Evolutionary conservation across 2,329 filamentous ascomycete species (phyloP), one percentile per base, ranked within the genome.

Genomic region (Colletotrichum tropicicola): DNA sequence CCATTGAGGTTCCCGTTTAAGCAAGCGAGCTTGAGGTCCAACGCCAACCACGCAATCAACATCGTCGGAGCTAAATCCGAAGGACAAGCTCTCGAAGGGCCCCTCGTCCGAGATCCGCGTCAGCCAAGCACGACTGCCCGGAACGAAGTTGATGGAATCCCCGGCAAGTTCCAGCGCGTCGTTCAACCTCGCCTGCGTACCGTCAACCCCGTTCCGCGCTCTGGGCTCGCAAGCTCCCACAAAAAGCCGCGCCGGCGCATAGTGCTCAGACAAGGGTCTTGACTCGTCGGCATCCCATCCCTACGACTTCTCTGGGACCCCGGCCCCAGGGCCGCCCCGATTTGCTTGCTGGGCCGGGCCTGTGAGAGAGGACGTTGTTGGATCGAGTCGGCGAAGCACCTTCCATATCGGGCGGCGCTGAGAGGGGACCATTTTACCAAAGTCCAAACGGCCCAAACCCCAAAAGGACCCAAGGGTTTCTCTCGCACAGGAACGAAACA

Each of bases 201-300:
- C n/a, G 17, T 19, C n/a, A 21, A 21, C 19, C 19, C n/a, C 39
- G 39, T 43, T 45, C 23, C 19, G 43, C 43, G 43, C 21, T 45
- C 43, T 21, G 39, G n/a, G 39, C n/a, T 43, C 15, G 17, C 39
- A 43, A 25, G 43, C 43, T 57, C 54, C 53, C 53, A 60, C 35
- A 35, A 56, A 61, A 61, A 55, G 58, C 32, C 58, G 30, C 57
- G 57, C 48, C 56, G 48, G 27, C 43, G 43, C 35, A 52, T 30
- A 13, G 45, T 44, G 43, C 47, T 12, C 19, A 32, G 37, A 35
- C 61, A 65, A 56, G 61, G 61, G 57, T 65, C 23, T 21, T 65
- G 61, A 61, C 61, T 65, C 61, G 60, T 19, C 21, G 32, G 23
- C 23, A 17, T 25, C 39, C 35, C 15, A 44, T 28, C 43, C 49